These are phyloP conservation scores for Mycena metata DNA, from an alignment of 768 basidiomycete species.

Conservation along the genomic window DNA sequence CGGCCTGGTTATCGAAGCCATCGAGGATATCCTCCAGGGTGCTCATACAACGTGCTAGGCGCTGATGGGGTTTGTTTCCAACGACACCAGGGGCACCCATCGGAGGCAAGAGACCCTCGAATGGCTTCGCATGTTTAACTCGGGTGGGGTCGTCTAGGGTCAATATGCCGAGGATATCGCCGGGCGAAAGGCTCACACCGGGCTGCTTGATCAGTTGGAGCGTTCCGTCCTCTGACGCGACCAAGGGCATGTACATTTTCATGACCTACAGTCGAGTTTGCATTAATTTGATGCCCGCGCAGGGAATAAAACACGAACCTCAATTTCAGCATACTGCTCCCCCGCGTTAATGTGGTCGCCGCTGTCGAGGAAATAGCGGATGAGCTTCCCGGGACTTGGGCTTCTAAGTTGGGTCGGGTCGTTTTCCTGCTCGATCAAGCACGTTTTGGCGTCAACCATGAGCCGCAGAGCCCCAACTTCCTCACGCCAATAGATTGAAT, in stretches of 20 bases:
- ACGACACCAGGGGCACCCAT: conserved; percentile 89
- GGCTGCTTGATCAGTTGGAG: conserved; percentile 98
- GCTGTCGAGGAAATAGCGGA: conserved; percentile 94
- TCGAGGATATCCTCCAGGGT: conserved; percentile 93
- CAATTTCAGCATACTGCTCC: conserved; percentile 98
- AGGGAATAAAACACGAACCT: conserved; percentile 64
- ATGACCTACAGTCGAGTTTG: conserved; percentile 70
- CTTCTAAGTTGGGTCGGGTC: conserved; percentile 97
- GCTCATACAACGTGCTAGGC: conserved; percentile 77
- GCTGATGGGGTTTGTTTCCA: conserved; percentile 93
- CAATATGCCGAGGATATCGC: conserved; percentile 97
- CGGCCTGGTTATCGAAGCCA: conserved; percentile 96
- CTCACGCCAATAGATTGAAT: conserved; percentile 98
- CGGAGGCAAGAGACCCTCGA: conserved; percentile 91
- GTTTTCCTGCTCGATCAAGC: conserved; percentile 98
- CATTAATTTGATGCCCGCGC: conserved; percentile 19
- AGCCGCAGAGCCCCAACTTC: conserved; percentile 94
- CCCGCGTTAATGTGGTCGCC: conserved; percentile 98
- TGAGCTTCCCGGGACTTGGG: conserved; percentile 96
- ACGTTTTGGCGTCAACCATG: conserved; percentile 98
- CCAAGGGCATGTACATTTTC: conserved; percentile 99
- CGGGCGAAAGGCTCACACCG: conserved; percentile 95
- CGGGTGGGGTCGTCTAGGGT: conserved; percentile 96
- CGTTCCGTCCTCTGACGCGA: conserved; percentile 93
- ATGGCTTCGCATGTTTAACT: conserved; percentile 98